Percentiles rank a stretch among this genome's conserved stretches.
phyloP scores from a whole-genome alignment of 1,139 yeast species.

The Blastobotrys illinoisensis region DNA sequence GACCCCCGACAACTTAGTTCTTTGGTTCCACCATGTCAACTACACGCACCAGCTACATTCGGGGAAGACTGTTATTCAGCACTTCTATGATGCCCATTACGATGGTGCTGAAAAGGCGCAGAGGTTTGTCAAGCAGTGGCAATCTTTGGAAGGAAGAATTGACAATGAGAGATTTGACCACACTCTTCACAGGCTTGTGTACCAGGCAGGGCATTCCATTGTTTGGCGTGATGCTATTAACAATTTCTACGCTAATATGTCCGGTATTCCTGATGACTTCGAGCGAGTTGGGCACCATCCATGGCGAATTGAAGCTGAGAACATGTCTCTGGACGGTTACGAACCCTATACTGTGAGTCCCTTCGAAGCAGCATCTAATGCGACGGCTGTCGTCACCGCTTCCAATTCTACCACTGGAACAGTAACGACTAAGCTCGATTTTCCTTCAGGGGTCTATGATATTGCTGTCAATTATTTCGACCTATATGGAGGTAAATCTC shows the following conservation, averaged over 20 bases:
- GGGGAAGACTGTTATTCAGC: conserved; percentile 6
- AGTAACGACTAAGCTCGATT: background rate
- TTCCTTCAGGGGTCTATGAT: conserved; percentile 1
- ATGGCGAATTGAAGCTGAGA: conserved; percentile 7
- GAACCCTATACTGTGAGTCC: conserved; percentile 1
- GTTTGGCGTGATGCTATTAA: conserved; percentile 6
- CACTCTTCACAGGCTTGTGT: background rate
- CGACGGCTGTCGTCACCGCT: conserved; percentile 1
- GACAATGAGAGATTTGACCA: conserved; percentile 1
- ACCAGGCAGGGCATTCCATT: conserved; percentile 6
- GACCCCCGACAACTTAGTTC: conserved; percentile 4
- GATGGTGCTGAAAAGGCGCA: conserved; percentile 4
- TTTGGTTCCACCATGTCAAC: conserved; percentile 6
- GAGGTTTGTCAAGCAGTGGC: background rate
- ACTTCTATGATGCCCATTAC: conserved; percentile 7
- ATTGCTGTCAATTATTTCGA: conserved; percentile 3
- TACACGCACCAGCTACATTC: conserved; percentile 3
- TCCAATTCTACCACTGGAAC: conserved; percentile 1
- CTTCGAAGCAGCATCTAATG: conserved; percentile 2
- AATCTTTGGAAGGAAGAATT: background rate
- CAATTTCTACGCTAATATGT: conserved; percentile 1
- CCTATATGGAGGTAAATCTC: conserved; percentile 1
- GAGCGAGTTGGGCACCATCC: conserved; percentile 5
- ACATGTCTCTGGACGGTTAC: conserved; percentile 3
- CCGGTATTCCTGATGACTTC: conserved; percentile 3